Base-by-base conservation (phyloP, 2,329 filamentous ascomycete genomes). In the Penicillium sp. region DNA sequence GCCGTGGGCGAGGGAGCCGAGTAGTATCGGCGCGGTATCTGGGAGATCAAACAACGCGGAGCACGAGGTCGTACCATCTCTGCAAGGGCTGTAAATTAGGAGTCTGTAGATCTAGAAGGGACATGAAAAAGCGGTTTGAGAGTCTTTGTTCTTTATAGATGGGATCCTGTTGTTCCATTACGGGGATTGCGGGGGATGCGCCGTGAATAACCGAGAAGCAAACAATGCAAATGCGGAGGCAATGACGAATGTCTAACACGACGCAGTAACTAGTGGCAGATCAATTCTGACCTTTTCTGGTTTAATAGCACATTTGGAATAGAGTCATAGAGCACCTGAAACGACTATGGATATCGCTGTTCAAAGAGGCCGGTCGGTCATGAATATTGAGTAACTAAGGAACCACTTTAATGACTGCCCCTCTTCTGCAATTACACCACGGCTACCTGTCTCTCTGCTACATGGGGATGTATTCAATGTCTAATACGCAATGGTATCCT, bases 1-100 rank as follows among this genome's bases (percentile, higher is more conserved):
- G 79, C 78, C 63, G 68, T 54, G 63, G 76, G 57, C 58, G 70
- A 64, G n/a, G 69, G 63, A 40, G 63, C 59, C 16, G 79, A 77
- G 65, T 81, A 79, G 24, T 59, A 50, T 29, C 69, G 63, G 36
- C 55, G 48, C 20, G 58, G 28, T 7, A 55, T 40, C 35, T 41
- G 58, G 18, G 57, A 32, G 11, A 55, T 39, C 39, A 51, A 50
- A 34, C 53, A 29, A 40, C 55, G 37, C n/a, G 50, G 38, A 35
- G 53, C 35, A 32, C 54, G 47, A 23, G 51, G 44, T 32, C 52
- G 47, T 27, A 34, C 46, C 55, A 59, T 59, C 3, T 48, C 27
- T 44, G 35, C 28, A 16, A 8, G 4, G 32, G 8, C 27, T 39
- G 20, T 14, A 18, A 20, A 13, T 13, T 35, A 7, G 14, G 40